These are phyloP conservation scores for Leccinum pachyderme DNA, from an alignment of 1,284 basidiomycete species.

Conservation along the genomic window DNA sequence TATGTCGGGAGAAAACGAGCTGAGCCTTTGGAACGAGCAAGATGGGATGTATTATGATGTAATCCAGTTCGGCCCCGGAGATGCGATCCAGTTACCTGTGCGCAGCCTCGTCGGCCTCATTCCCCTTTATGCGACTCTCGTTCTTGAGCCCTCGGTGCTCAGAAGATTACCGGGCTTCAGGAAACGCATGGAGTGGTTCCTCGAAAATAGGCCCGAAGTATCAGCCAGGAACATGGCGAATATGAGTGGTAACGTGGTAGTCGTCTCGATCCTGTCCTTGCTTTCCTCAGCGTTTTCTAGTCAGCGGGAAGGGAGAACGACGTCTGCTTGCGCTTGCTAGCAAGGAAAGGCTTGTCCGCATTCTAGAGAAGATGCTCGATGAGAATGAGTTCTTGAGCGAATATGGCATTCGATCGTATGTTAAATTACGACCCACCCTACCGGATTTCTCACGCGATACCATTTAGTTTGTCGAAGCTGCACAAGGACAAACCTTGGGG, in stretches of 20 bases:
- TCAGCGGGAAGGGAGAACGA: constrained; percentile 81
- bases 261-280: neutral
- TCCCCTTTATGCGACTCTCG: constrained; percentile 92
- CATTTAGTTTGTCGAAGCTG: constrained; percentile 71
- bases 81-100: constrained; percentile 87
- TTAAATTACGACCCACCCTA: neutral
- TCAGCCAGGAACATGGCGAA: constrained; percentile 94
- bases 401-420: constrained; percentile 89
- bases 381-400: constrained; percentile 95
- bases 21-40: constrained; percentile 92
- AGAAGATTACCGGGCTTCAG: constrained; percentile 96
- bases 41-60: constrained; percentile 99
- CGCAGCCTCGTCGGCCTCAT: constrained; percentile 94
- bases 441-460: constrained; percentile 1
- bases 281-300: constrained; percentile 37
- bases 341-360: constrained; percentile 85
- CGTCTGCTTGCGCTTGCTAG: constrained; percentile 86
- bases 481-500: constrained; percentile 95
- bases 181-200: constrained; percentile 98
- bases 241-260: constrained; percentile 68
- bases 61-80: constrained; percentile 85
- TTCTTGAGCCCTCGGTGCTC: constrained; percentile 86
- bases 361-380: constrained; percentile 95
- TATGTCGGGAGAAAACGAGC: constrained; percentile 70
- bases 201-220: constrained; percentile 87